Evolutionary conservation across 306 rosid species (phyloP).

Genomic region (Lathyrus oleraceus): DNA sequence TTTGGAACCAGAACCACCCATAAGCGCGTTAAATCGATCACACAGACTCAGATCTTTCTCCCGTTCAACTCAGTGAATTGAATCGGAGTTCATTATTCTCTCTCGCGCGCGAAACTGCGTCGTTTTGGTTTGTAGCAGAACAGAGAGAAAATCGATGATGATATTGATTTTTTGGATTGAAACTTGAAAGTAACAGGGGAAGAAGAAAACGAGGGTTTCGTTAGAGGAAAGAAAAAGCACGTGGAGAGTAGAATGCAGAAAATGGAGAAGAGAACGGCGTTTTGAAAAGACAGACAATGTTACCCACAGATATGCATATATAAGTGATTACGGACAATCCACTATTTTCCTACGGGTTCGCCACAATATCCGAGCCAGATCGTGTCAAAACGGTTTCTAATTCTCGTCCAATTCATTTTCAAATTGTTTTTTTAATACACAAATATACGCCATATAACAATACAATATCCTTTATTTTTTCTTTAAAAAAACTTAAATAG

Average conservation of each 20-base stretch:
- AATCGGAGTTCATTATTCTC: background rate
- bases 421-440: no score
- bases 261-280: background rate
- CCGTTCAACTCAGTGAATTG: slow-evolving; percentile 44
- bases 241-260: background rate
- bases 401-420: no score
- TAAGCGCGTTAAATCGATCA: slow-evolving; percentile 31
- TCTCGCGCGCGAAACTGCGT: background rate
- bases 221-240: background rate
- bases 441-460: no score
- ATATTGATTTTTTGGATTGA: background rate
- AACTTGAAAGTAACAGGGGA: background rate
- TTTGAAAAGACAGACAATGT: background rate
- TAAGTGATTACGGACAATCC: background rate
- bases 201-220: background rate
- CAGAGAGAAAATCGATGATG: background rate
- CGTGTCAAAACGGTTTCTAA: background rate
- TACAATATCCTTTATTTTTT: no score
- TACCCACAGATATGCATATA: background rate
- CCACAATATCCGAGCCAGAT: background rate
- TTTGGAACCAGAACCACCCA: slow-evolving; percentile 99
- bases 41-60: slow-evolving; percentile 52
- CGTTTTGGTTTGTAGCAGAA: background rate
- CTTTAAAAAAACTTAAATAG: no score
- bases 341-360: background rate